A percentile compares a stretch with the other conserved stretches of the same genome.
Conservation (phyloP, 768 basidiomycete species). For the Tylopilus balloui region DNA sequence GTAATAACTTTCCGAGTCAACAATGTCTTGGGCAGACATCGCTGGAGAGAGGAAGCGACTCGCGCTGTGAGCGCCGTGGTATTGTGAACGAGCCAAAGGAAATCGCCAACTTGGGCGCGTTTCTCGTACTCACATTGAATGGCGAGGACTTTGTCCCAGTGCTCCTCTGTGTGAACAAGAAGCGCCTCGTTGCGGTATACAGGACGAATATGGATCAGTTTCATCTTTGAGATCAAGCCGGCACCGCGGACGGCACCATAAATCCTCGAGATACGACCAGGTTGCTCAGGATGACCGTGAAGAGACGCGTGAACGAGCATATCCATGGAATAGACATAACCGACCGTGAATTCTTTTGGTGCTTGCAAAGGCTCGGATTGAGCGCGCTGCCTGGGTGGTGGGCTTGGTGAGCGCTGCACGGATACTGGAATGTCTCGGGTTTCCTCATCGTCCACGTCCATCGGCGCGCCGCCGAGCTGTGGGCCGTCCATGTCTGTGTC, state of each 20-base stretch:
- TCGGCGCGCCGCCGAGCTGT: constrained; percentile 18
- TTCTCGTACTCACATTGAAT: constrained; percentile 63
- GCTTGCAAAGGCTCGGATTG: constrained; percentile 31
- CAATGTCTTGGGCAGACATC: constrained; percentile 70
- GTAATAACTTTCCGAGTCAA: constrained; percentile 77
- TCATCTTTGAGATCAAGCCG: constrained; percentile 67
- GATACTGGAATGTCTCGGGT: not conserved
- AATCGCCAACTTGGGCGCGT: not conserved
- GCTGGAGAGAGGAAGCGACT: constrained; percentile 39
- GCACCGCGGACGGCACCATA: constrained; percentile 58
- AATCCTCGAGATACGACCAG: constrained; percentile 73
- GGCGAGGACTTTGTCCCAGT: constrained; percentile 86
- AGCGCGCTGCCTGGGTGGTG: constrained; percentile 19
- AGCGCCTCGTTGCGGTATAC: constrained; percentile 75
- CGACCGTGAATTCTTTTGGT: constrained; percentile 43
- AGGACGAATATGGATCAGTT: constrained; percentile 67
- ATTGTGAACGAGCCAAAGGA: not conserved
- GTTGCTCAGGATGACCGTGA: constrained; percentile 71
- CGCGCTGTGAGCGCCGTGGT: constrained; percentile 14
- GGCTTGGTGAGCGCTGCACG: constrained; percentile 18
- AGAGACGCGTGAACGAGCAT: constrained; percentile 82
- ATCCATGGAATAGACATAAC: constrained; percentile 79
- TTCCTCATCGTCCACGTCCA: constrained; percentile 29
- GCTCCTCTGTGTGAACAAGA: constrained; percentile 86
- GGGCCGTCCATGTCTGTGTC: constrained; percentile 15